These are phyloP conservation scores for Rhododendron ferrugineum DNA, from an alignment of 148 eudicot genomes.

Conservation along the genomic window DNA sequence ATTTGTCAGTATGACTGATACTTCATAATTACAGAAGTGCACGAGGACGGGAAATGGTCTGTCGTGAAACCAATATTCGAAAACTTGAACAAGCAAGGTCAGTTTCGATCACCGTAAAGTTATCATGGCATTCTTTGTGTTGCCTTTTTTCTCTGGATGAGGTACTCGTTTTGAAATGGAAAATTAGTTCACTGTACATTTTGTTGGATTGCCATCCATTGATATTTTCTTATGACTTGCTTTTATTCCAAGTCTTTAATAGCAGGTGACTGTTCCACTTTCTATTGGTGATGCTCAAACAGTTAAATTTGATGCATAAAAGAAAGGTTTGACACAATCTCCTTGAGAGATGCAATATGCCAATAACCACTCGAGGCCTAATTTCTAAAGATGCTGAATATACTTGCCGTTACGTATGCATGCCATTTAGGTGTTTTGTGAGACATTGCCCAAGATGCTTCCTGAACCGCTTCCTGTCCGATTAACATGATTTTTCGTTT, in stretches of 20 bases:
- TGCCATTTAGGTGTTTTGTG: not conserved
- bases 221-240: not conserved
- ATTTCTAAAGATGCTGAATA: not conserved
- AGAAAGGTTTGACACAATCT: not conserved
- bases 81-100: slow-evolving; percentile 53
- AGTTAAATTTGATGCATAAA: not conserved
- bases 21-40: slow-evolving; percentile 58
- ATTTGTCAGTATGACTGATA: not conserved
- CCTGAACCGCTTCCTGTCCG: not conserved
- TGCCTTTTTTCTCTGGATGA: not conserved
- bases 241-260: not conserved
- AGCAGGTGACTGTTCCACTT: not conserved
- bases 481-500: not conserved
- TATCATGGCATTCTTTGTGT: not conserved
- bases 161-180: not conserved
- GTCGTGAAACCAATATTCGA: slow-evolving; percentile 58
- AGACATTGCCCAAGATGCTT: not conserved
- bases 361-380: not conserved
- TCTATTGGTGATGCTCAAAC: not conserved
- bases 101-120: slow-evolving; percentile 6
- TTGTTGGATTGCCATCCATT: not conserved
- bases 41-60: slow-evolving; percentile 81
- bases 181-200: not conserved
- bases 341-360: not conserved
- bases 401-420: not conserved